Conservation (phyloP, 2,329 filamentous ascomycete genomes). For the Neofusicoccum laricinum region DNA sequence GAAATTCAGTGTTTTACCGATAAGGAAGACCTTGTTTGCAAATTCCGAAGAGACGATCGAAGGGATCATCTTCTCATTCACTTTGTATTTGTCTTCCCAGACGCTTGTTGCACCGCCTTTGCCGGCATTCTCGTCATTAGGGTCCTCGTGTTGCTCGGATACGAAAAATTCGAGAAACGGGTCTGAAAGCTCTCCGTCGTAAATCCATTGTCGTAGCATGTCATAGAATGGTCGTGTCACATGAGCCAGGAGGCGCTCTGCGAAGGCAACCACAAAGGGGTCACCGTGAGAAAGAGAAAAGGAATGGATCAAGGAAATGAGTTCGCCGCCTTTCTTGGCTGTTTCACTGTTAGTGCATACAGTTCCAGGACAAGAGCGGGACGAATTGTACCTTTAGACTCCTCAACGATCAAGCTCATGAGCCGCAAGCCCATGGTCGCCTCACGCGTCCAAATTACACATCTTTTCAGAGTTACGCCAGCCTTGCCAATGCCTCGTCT, state of each 20-base stretch:
- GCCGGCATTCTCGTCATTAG: constrained; percentile 39
- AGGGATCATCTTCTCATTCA: constrained; percentile 82
- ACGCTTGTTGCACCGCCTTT: constrained; percentile 73
- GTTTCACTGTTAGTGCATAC: not conserved
- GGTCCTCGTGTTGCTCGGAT: constrained; percentile 67
- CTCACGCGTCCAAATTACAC: constrained; percentile 95
- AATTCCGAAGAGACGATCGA: constrained; percentile 92
- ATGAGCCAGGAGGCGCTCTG: constrained; percentile 79
- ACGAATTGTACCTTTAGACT: constrained; percentile 67
- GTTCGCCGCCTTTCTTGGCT: constrained; percentile 77
- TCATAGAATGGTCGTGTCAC: constrained; percentile 95
- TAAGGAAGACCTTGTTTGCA: constrained; percentile 92
- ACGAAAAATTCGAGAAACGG: constrained; percentile 96
- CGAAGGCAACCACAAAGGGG: constrained; percentile 89
- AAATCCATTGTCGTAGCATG: constrained; percentile 95
- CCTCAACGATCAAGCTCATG: constrained; percentile 91
- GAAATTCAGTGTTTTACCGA: constrained; percentile 97
- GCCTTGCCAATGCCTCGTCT: constrained; percentile 74
- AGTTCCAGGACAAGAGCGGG: not conserved
- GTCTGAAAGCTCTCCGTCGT: constrained; percentile 96
- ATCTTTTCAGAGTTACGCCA: constrained; percentile 90
- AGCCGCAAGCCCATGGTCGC: constrained; percentile 91
- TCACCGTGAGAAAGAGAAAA: constrained; percentile 94
- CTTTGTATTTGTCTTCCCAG: constrained; percentile 96
- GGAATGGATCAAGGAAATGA: constrained; percentile 89